Base-by-base conservation (phyloP, 2,329 filamentous ascomycete genomes). In the Curvularia verruculosa region DNA sequence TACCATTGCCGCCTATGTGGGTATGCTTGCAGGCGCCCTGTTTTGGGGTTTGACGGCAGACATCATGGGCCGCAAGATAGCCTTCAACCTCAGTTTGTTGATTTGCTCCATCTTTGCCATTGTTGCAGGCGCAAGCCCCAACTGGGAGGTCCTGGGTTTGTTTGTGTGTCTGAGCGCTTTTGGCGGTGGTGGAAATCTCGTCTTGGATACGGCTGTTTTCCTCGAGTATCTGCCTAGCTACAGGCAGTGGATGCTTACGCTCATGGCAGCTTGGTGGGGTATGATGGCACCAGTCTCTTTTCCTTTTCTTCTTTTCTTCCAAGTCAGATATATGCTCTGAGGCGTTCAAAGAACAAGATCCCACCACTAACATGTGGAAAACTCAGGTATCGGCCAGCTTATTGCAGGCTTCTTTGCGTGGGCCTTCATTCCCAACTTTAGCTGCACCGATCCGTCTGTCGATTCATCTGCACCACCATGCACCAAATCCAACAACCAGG, bases 11-110 rank as follows among this genome's bases (percentile, higher is more conserved):
- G 82, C 81, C 1, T 90, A 88, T 65, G 79, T 82, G 8, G 83
- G 83, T 15, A 82, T 80, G 80, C 56, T 81, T 82, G 78, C 78
- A 82, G 49, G 87, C 1, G 86, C 86, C 15, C 70, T 89, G 24
- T 89, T 90, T 75, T 91, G 88, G 87, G 88, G 88, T 21, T 74
- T 89, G 28, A 81, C 81, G 3, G 87, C 87, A 21, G 88, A 91
- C 66, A 81, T 90, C 31, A 86, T 90, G 58, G 88, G 88, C 5
- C 81, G 88, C 41, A 84, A 84, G 60, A 85, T 84, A 62, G 88
- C 88, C 5, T 91, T 91, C 77, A 90, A 90, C 66, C 76, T 85
- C 21, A 86, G 85, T 2, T 78, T 90, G 10, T 82, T 90, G 65
- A 79, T 89, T 54, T 87, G 84, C 66, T 83, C 85, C 3, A 70